Percentiles rank a stretch among this genome's conserved stretches.
phyloP scores from a whole-genome alignment of 192 early-diverging fungal species.

The Coemansia sp. region DNA sequence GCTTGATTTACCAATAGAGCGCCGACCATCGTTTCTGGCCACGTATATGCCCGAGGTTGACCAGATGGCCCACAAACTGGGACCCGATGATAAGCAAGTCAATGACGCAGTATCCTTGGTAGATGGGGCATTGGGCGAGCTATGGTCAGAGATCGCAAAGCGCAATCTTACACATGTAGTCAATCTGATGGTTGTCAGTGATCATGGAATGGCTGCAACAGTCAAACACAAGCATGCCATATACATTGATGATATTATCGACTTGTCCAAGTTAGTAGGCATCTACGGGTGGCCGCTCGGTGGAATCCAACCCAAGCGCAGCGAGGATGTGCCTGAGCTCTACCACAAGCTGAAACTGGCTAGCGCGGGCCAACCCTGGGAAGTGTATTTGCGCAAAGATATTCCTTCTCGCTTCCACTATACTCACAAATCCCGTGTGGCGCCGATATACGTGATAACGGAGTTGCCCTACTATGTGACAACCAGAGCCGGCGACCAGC shows the following conservation, averaged over 20 bases:
- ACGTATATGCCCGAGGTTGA: slow-evolving; percentile 85
- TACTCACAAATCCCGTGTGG: slow-evolving; percentile 61
- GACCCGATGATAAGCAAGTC: slow-evolving; percentile 66
- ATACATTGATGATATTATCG: slow-evolving; percentile 74
- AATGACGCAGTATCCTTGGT: slow-evolving; percentile 57
- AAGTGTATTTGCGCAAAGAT: slow-evolving; percentile 70
- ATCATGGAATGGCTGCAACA: slow-evolving; percentile 81
- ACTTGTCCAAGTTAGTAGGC: slow-evolving; percentile 53
- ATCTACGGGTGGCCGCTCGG: slow-evolving; percentile 66
- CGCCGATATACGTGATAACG: slow-evolving; percentile 72
- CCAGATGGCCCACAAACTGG: slow-evolving; percentile 68
- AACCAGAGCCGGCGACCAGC: slow-evolving; percentile 19
- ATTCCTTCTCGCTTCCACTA: slow-evolving; percentile 77
- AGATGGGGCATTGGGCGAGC: slow-evolving; percentile 61
- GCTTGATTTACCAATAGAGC: slow-evolving; percentile 70
- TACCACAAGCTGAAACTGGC: slow-evolving; percentile 56
- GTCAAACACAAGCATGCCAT: slow-evolving; percentile 57
- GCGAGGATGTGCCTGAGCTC: slow-evolving; percentile 47
- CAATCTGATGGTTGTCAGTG: slow-evolving; percentile 71
- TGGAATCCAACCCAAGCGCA: slow-evolving; percentile 58
- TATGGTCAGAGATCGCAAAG: slow-evolving; percentile 56
- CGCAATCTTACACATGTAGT: slow-evolving; percentile 64
- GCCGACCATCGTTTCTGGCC: slow-evolving; percentile 72
- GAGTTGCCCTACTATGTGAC: slow-evolving; percentile 64
- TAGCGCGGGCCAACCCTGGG: slow-evolving; percentile 54